phyloP scores from a whole-genome alignment of 2,329 filamentous ascomycete species.

The Arthrobotrys megalospora region DNA sequence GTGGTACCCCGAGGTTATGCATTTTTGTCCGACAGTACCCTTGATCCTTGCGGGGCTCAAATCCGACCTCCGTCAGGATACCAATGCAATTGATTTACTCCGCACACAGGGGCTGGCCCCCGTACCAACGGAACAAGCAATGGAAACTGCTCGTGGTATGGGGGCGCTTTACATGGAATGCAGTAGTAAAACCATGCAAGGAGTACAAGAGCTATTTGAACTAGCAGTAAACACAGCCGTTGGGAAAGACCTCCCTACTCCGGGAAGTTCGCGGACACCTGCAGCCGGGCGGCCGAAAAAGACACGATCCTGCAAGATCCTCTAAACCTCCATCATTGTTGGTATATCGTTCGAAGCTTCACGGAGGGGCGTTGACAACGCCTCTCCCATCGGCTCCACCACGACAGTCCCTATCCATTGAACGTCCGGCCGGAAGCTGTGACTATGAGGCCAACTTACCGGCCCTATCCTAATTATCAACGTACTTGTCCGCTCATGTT shows the following conservation, averaged over 20 bases:
- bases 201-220: slow-evolving; percentile 97
- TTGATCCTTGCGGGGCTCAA: slow-evolving; percentile 96
- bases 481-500: not conserved
- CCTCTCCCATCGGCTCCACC: not conserved
- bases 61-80: slow-evolving; percentile 94
- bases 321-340: slow-evolving; percentile 25
- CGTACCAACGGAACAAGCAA: slow-evolving; percentile 90
- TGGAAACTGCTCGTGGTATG: slow-evolving; percentile 92
- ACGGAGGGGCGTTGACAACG: not conserved
- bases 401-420: not conserved
- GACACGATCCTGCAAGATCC: slow-evolving; percentile 44
- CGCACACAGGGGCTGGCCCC: slow-evolving; percentile 97
- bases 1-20: slow-evolving; percentile 99
- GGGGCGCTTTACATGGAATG: slow-evolving; percentile 96
- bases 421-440: not conserved
- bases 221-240: slow-evolving; percentile 91
- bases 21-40: slow-evolving; percentile 98
- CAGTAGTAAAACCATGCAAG: slow-evolving; percentile 96
- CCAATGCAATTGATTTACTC: slow-evolving; percentile 97
- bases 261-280: slow-evolving; percentile 15
- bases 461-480: not conserved
- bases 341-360: slow-evolving; percentile 4
- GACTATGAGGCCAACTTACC: not conserved
- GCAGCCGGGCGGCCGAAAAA: slow-evolving; percentile 34
- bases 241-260: slow-evolving; percentile 74